These are phyloP conservation scores for Hortaea werneckii DNA, from an alignment of 2,329 filamentous ascomycete species.

Conservation along the genomic window DNA sequence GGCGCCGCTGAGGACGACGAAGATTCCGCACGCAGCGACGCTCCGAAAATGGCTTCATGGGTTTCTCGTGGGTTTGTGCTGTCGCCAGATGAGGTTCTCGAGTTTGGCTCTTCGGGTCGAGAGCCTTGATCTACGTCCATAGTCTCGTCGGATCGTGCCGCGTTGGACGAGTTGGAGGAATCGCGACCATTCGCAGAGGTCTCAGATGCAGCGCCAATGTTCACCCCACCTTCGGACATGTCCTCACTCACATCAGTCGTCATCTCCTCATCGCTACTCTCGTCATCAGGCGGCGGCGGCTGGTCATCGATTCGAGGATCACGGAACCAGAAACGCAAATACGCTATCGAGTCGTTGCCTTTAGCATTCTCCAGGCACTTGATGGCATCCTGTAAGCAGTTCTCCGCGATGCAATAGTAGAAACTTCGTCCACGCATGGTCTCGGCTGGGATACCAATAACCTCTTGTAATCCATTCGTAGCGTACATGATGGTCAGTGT, in stretches of 20 bases:
- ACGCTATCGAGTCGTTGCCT: constrained; percentile 82
- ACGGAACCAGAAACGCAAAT: constrained; percentile 74
- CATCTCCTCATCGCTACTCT: constrained; percentile 35
- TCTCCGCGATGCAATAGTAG: constrained; percentile 75
- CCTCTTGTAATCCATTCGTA: constrained; percentile 63
- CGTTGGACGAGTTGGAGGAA: constrained; percentile 10
- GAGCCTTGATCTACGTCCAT: constrained; percentile 23
- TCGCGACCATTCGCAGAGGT: constrained; percentile 7
- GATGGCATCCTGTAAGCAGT: constrained; percentile 65
- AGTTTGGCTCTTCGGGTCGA: constrained; percentile 15
- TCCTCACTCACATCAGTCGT: constrained; percentile 40
- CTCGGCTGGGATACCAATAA: constrained; percentile 61
- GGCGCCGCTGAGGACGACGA: constrained; percentile 22
- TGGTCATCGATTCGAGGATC: constrained; percentile 52
- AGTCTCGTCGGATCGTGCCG: constrained; percentile 25
- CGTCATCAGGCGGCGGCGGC: constrained; percentile 23
- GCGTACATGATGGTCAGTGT: constrained; percentile 80
- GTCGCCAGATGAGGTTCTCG: constrained; percentile 37
- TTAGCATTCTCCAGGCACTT: constrained; percentile 76
- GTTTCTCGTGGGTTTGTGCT: constrained; percentile 32
- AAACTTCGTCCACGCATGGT: constrained; percentile 69
- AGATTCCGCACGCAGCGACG: constrained; percentile 27
- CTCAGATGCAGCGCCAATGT: constrained; percentile 29
- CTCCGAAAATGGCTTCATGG: constrained; percentile 36
- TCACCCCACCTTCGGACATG: constrained; percentile 40